Percentiles rank a stretch among this genome's conserved stretches.
Conservation (phyloP, 768 basidiomycete species). For the Nidularia pulvinata region DNA sequence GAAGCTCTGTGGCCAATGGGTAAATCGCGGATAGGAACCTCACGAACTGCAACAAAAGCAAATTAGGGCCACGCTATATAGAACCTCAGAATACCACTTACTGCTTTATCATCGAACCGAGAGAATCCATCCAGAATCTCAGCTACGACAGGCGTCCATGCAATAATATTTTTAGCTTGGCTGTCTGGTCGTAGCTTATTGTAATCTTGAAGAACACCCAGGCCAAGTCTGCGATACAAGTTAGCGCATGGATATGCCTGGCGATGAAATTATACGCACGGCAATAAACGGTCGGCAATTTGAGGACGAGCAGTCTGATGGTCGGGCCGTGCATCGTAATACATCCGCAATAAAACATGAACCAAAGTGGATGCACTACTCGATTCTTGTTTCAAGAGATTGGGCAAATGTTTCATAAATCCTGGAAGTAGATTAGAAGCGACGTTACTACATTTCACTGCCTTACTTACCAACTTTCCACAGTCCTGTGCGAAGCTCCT, state of each 20-base stretch:
- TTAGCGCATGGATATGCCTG: conserved; percentile 6
- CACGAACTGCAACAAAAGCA: conserved; percentile 62
- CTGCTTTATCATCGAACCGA: conserved; percentile 88
- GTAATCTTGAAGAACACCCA: conserved; percentile 90
- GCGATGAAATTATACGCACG: conserved; percentile 39
- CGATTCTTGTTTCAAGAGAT: conserved; percentile 97
- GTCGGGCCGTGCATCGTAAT: conserved; percentile 86
- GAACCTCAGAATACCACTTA: conserved; percentile 37
- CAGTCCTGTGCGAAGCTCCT: conserved; percentile 92
- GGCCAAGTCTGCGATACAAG: conserved; percentile 59
- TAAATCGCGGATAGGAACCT: conserved; percentile 91
- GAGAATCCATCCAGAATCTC: conserved; percentile 92
- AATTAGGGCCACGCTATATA: conserved; percentile 2
- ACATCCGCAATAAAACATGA: conserved; percentile 91
- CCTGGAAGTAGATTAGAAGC: conserved; percentile 42
- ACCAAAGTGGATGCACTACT: conserved; percentile 95
- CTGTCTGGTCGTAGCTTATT: conserved; percentile 87
- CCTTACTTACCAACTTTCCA: conserved; percentile 96
- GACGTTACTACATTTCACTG: background rate
- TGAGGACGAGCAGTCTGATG: conserved; percentile 84
- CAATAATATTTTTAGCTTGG: conserved; percentile 92
- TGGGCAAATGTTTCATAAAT: conserved; percentile 99
- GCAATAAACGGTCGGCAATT: conserved; percentile 71
- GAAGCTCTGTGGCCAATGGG: conserved; percentile 83
- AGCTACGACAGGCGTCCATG: conserved; percentile 99